Conservation (phyloP, 352 stramenopile genomes). For the Poterioochromonas sp. region DNA sequence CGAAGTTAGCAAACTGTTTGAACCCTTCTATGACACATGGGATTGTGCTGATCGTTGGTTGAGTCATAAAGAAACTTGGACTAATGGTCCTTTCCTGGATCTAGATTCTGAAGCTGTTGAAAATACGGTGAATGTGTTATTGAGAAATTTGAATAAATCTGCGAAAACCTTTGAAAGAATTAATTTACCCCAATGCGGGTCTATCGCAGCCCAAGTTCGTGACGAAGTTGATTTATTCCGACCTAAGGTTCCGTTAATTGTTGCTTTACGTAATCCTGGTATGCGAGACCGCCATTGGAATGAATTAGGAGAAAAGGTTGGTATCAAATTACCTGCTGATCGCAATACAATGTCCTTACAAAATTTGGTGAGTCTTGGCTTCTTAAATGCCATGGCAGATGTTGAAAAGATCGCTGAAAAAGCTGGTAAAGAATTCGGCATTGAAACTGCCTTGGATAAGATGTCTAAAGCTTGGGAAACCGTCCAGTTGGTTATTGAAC, state of each 20-base stretch:
- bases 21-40: slow-evolving; percentile 86
- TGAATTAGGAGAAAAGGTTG: slow-evolving; percentile 72
- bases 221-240: slow-evolving; percentile 73
- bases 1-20: slow-evolving; percentile 77
- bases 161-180: slow-evolving; percentile 84
- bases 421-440: slow-evolving; percentile 84
- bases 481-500: slow-evolving; percentile 67
- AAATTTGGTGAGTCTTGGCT: slow-evolving; percentile 54
- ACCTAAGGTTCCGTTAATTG: slow-evolving; percentile 73
- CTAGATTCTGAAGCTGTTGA: slow-evolving; percentile 82
- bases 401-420: slow-evolving; percentile 79
- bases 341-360: slow-evolving; percentile 39
- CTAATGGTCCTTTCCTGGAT: slow-evolving; percentile 72
- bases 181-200: slow-evolving; percentile 63
- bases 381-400: slow-evolving; percentile 54
- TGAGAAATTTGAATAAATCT: slow-evolving; percentile 68
- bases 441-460: slow-evolving; percentile 77
- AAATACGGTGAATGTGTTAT: slow-evolving; percentile 68
- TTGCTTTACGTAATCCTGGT: slow-evolving; percentile 73
- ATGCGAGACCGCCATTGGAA: slow-evolving; percentile 86
- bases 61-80: slow-evolving; percentile 80
- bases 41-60: slow-evolving; percentile 77
- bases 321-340: slow-evolving; percentile 66
- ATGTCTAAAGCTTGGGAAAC: slow-evolving; percentile 80
- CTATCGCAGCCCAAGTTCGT: slow-evolving; percentile 68